Evolutionary conservation across 78 protist genomes (phyloP).

Genomic region (Capsaspora owczarzaki): DNA sequence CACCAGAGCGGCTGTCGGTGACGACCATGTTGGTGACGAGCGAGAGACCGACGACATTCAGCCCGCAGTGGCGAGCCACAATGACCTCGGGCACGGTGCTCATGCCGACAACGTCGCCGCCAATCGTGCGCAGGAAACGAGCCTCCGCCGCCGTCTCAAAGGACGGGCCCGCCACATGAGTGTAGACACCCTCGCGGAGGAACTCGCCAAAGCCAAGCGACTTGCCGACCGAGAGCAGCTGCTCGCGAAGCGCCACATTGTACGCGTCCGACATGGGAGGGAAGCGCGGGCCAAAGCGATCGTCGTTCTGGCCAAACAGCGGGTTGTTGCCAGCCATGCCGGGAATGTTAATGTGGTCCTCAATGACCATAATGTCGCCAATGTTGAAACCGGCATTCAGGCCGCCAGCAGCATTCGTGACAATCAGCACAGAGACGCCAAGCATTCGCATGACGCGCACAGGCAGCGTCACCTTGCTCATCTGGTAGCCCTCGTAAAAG

Average conservation of each 20-base stretch:
- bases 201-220: neutral
- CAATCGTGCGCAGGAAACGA: neutral
- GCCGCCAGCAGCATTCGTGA: slow-evolving; percentile 38
- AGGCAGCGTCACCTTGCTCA: neutral
- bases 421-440: slow-evolving; percentile 18
- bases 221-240: neutral
- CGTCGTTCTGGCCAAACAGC: slow-evolving; percentile 22
- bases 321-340: slow-evolving; percentile 27
- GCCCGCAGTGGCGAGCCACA: slow-evolving; percentile 31
- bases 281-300: slow-evolving; percentile 12
- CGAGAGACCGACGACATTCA: neutral
- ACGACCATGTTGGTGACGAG: slow-evolving; percentile 10
- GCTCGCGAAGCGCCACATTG: neutral
- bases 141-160: slow-evolving; percentile 43
- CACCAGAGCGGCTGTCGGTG: no score
- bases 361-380: slow-evolving; percentile 30
- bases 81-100: slow-evolving; percentile 42
- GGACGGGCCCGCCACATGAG: slow-evolving; percentile 17
- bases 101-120: slow-evolving; percentile 50
- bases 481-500: slow-evolving; percentile 38
- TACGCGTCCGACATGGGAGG: neutral
- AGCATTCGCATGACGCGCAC: slow-evolving; percentile 4
- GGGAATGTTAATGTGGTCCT: slow-evolving; percentile 34
- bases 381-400: neutral
- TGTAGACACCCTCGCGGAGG: slow-evolving; percentile 27